Conservation (phyloP, 345 rosid genomes). For the Acer campestre region DNA sequence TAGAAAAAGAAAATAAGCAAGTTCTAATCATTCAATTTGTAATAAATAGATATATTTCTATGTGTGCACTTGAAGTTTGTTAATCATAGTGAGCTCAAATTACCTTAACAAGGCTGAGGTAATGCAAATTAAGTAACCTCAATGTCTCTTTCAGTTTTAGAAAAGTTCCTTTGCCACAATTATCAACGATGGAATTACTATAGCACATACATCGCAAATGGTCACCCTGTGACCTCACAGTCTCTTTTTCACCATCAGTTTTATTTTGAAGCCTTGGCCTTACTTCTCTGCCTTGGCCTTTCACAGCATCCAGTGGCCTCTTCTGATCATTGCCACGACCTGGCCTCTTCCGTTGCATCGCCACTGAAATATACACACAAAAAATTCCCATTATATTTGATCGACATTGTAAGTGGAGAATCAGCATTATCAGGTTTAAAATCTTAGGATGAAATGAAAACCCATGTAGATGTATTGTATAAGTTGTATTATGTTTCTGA, state of each 20-base stretch:
- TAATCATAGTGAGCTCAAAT: neutral
- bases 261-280: slow-evolving; percentile 22
- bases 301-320: neutral
- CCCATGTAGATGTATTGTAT: no score
- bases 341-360: slow-evolving; percentile 18
- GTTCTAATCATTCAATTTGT: neutral
- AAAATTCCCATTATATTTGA: neutral
- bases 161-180: neutral
- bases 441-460: no score
- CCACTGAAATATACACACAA: neutral
- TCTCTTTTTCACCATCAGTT: slow-evolving; percentile 9
- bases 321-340: slow-evolving; percentile 8
- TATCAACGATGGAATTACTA: neutral
- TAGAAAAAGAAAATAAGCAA: neutral
- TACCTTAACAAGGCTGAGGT: slow-evolving; percentile 19
- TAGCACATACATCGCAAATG: neutral
- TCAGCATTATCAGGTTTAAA: neutral
- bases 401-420: neutral
- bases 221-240: slow-evolving; percentile 5
- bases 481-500: neutral
- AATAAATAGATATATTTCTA: neutral
- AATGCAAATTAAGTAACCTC: slow-evolving; percentile 22
- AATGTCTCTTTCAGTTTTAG: slow-evolving; percentile 18
- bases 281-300: neutral
- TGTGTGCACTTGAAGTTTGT: neutral